Base-by-base conservation (phyloP, 208 protist species). In the Leishmania tarentolae region DNA sequence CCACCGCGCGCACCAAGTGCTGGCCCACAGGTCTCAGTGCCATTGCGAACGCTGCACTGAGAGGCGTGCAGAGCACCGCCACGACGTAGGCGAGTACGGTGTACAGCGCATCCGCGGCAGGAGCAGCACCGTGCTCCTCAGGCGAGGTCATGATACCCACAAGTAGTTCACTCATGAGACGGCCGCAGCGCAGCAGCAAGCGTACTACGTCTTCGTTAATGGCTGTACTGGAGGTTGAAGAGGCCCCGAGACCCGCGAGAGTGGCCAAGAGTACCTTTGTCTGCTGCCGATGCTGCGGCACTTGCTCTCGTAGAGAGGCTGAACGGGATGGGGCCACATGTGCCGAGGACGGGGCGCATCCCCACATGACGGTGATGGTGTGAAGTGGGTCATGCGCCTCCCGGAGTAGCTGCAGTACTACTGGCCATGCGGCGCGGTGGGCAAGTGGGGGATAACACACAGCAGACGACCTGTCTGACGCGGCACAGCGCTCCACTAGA, bases 1-100 rank as follows among this genome's bases (percentile, higher is more conserved):
- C 85, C 50, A 94, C 76, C 50, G 73, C 76, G 59, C 85, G 78
- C 42, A 87, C 85, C 31, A 96, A 82, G 65, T 86, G 66, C 19
- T 53, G 75, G 0, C 90, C 87, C 6, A 90, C 86, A 24, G 80
- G 75, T 42, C 65, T 81, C 61, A 92, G 79, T 66, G 83, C 75
- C 17, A 86, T 76, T 44, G 68, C 65, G 52, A 63, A 82, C 7
- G 78, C 83, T 0, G 40, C 47, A 5, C 42, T 21, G 11, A 75
- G 63, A 35, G 24, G 42, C 4, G 77, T 83, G 37, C 84, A 75
- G 3, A 94, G 81, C 37, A 89, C 68, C 46, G 85, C 80, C 47
- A 90, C 84, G 42, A 93, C 74, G 57, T 75, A 74, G 17, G 80
- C 76, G 21, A 94, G 74, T 2, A 76, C 74, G 31, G 59, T 73